phyloP scores from a whole-genome alignment of 495 filamentous ascomycete genomes.

The Pyrenopolyporus hunteri region DNA sequence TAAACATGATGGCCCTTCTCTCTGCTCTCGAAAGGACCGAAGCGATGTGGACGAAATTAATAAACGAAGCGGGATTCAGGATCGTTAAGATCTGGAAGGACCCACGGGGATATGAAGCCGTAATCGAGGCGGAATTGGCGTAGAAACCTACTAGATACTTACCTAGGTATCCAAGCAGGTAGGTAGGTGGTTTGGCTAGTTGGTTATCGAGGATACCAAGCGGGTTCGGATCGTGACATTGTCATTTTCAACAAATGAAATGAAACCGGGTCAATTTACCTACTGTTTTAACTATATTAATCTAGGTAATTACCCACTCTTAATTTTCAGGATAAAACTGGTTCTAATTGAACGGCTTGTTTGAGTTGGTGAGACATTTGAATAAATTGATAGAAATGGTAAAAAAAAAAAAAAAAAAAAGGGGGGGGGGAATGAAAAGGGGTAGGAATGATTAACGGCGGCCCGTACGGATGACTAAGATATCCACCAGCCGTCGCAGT shows the following conservation, averaged over 20 bases:
- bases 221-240: background rate
- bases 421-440: too few relatives aligned
- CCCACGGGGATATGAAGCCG: constrained; percentile 20
- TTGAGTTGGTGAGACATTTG: background rate
- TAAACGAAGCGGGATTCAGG: constrained; percentile 50
- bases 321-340: too few relatives aligned
- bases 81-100: constrained; percentile 50
- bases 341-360: too few relatives aligned
- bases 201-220: too few relatives aligned
- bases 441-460: too few relatives aligned
- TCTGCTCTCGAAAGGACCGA: constrained; percentile 48
- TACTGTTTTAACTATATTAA: too few relatives aligned
- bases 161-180: too few relatives aligned
- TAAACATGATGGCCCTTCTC: constrained; percentile 53
- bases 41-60: constrained; percentile 48
- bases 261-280: background rate
- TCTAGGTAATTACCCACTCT: too few relatives aligned
- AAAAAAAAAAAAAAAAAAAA: background rate
- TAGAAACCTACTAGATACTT: too few relatives aligned
- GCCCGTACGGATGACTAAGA: too few relatives aligned
- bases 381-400: background rate
- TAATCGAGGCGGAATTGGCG: constrained; percentile 41
- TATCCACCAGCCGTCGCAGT: too few relatives aligned
- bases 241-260: constrained; percentile 1
- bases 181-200: background rate